Conservation (phyloP, 2,329 filamentous ascomycete genomes). For the Ceratocystis cubensis region DNA sequence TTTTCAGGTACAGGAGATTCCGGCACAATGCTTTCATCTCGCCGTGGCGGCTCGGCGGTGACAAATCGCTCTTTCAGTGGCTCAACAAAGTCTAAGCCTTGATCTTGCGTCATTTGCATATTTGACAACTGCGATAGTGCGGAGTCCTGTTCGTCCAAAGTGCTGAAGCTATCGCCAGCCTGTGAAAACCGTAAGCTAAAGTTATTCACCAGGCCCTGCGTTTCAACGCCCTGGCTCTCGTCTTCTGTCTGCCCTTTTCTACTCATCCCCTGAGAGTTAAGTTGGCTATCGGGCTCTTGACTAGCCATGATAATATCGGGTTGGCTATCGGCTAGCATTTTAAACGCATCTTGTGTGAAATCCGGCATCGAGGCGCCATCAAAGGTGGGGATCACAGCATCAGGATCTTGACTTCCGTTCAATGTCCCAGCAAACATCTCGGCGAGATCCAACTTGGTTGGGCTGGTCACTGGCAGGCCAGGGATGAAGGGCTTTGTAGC, state of each 20-base stretch:
- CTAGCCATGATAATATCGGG: constrained; percentile 40
- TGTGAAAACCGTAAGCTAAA: constrained; percentile 39
- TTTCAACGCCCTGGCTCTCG: constrained; percentile 28
- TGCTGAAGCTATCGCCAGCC: constrained; percentile 54
- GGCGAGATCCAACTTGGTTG: constrained; percentile 61
- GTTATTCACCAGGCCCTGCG: constrained; percentile 14
- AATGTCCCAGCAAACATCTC: constrained; percentile 88
- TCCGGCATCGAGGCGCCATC: constrained; percentile 16
- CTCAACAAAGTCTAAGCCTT: constrained; percentile 59
- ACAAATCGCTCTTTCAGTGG: constrained; percentile 57
- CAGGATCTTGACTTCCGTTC: constrained; percentile 46
- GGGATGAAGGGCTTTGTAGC: constrained; percentile 59
- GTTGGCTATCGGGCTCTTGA: constrained; percentile 32
- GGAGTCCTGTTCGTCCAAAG: background rate
- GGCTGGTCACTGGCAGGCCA: constrained; percentile 47
- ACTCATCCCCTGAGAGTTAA: constrained; percentile 24
- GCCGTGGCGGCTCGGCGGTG: constrained; percentile 31
- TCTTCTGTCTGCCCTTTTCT: constrained; percentile 23
- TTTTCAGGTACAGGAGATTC: constrained; percentile 49
- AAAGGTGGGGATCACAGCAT: constrained; percentile 25
- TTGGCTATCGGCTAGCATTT: constrained; percentile 23
- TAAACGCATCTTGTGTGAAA: constrained; percentile 22
- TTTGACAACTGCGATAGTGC: constrained; percentile 15
- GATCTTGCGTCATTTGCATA: constrained; percentile 54
- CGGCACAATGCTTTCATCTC: constrained; percentile 32